Evolutionary conservation across 768 basidiomycete genomes (phyloP), one percentile per base, ranked within the genome.

Genomic region (Albatrellus ellisii): DNA sequence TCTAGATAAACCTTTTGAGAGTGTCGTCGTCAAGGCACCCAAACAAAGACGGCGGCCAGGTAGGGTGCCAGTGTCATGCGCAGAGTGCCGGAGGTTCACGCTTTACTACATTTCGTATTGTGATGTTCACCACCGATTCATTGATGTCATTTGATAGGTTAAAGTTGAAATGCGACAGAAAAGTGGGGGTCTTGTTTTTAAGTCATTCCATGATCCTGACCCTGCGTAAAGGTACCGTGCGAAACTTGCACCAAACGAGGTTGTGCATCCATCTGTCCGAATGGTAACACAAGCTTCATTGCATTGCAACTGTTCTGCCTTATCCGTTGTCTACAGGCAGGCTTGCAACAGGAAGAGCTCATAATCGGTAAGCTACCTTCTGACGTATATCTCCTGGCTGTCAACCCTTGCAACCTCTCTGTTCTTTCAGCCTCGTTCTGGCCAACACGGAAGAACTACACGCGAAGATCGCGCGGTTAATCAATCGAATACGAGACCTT

Each of bases 171-270:
- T 15, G 11, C 14, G 18, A n/a, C n/a, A n/a, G n/a, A n/a, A n/a
- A n/a, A n/a, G n/a, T n/a, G n/a, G n/a, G n/a, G n/a, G n/a, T n/a
- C n/a, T n/a, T n/a, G n/a, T n/a, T n/a, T n/a, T n/a, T n/a, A n/a
- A n/a, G n/a, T n/a, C n/a, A n/a, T n/a, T n/a, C n/a, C n/a, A n/a
- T n/a, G n/a, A n/a, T n/a, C n/a, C n/a, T n/a, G n/a, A n/a, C n/a
- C n/a, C n/a, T n/a, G n/a, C n/a, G n/a, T n/a, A n/a, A 3, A 85
- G 80, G 68, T 84, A 26, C 83, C 83, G 9, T 87, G 83, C 60
- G 77, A 79, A 59, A 84, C 75, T 56, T 87, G 84, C 54, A 71
- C 72, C 18, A 77, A 78, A 44, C 67, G 82, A 52, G 83, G 83
- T 26, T 86, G 81, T 52, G 74, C 73, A 18, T 64, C 73, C 14